A percentile compares a stretch with the other conserved stretches of the same genome.
Evolutionary conservation across 305 asterid genomes (phyloP).

Genomic region (Stenogyne calaminthoides): DNA sequence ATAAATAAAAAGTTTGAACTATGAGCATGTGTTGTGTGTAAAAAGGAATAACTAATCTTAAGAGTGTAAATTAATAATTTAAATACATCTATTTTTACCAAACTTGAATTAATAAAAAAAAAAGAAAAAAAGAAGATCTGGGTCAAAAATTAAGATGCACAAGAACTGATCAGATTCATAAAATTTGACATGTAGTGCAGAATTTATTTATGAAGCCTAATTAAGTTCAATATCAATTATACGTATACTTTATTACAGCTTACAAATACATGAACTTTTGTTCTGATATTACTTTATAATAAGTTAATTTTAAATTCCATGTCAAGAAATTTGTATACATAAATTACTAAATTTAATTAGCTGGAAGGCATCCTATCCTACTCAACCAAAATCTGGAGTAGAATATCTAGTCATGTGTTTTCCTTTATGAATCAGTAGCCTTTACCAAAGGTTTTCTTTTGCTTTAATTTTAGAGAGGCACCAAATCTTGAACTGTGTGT

Average conservation of each 20-base stretch:
- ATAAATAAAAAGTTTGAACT: no score
- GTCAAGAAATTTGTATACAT: not conserved
- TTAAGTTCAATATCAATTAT: no score
- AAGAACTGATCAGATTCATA: no score
- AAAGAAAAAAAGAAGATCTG: not conserved
- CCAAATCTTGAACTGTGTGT: not conserved
- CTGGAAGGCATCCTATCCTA: not conserved
- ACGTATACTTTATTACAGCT: not conserved
- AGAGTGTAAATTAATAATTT: no score
- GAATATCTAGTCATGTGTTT: constrained; percentile 35
- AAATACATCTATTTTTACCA: not conserved
- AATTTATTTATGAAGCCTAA: no score
- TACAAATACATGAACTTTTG: not conserved
- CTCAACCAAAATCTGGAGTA: not conserved
- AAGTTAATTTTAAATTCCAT: not conserved
- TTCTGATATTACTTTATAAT: not conserved
- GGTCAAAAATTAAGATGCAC: no score
- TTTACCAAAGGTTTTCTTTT: constrained; percentile 13
- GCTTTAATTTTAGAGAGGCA: not conserved
- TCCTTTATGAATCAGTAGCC: constrained; percentile 25
- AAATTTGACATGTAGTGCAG: no score
- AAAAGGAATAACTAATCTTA: no score
- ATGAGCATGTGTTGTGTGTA: no score
- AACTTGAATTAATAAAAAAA: not conserved
- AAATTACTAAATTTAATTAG: not conserved